Base-by-base conservation (phyloP, 2,329 filamentous ascomycete genomes). In the Paecilomyces sp. region DNA sequence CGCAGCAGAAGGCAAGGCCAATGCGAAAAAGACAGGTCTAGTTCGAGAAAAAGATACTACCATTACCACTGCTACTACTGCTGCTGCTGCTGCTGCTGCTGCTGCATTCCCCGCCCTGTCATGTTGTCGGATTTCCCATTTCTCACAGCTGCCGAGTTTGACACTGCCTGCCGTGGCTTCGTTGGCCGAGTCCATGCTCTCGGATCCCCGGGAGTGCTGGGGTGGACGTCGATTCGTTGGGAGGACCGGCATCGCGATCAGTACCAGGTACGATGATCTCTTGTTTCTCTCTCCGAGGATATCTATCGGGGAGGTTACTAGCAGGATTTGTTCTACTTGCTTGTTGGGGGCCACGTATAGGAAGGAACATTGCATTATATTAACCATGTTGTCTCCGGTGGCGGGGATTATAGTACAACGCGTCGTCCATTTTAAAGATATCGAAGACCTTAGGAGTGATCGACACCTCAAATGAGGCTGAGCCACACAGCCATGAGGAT, bases 81-180 rank as follows among this genome's bases (percentile, higher is more conserved):
- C 31, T 11, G 31, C 31, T 33, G 11, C 31, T 33, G 11, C 11
- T 11, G 31, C 31, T 11, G 9, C 31, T 11, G 31, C 31, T 33
- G 11, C 31, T 33, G 11, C 11, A 9, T 33, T 33, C 3, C 8
- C 31, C 31, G 8, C 31, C 31, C 31, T 33, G 31, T 33, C 36
- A 57, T 63, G 52, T 57, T 75, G 51, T 68, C 67, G 55, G 60
- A 59, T 56, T 91, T 87, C 68, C 88, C 88, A 6, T 83, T 82
- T 60, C 79, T 91, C 30, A 82, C 75, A 11, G 67, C 75, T 11
- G 80, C 84, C 50, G 87, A 90, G 68, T 91, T 91, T 64, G 74
- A 83, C 57, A 81, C 85, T 67, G 83, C 81, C 58, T 90, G 88
- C 71, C 83, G 87, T 79, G 68, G 85, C 82, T 58, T 85, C 76